Evolutionary conservation across 2,329 filamentous ascomycete genomes (phyloP).

Genomic region (Aphanoascus verrucosus): DNA sequence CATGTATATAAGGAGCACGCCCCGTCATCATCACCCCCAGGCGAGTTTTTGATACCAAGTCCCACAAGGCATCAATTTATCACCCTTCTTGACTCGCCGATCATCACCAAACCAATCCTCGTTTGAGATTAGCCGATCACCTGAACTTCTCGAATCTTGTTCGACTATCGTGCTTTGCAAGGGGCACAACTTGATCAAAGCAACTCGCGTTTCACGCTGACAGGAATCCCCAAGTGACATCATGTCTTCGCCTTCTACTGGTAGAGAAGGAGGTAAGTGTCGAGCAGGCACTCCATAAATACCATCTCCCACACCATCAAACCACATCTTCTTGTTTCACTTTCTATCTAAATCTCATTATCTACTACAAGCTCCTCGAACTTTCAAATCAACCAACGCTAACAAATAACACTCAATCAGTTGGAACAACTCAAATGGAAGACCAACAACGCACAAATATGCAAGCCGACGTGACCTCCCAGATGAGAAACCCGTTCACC

Average conservation of each 20-base stretch:
- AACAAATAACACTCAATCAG: slow-evolving; percentile 1
- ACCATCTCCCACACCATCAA: background rate
- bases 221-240: background rate
- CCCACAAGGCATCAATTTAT: background rate
- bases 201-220: background rate
- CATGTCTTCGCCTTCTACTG: slow-evolving; percentile 5
- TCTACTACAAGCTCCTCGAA: background rate
- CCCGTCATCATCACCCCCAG: background rate
- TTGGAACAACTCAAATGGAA: slow-evolving; percentile 4
- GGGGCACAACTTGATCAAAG: background rate
- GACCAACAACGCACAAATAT: background rate
- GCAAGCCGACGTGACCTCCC: background rate
- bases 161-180: background rate
- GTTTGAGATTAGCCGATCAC: background rate
- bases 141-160: background rate
- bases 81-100: background rate
- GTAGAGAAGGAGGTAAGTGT: slow-evolving; percentile 3
- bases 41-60: background rate
- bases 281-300: background rate
- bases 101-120: background rate
- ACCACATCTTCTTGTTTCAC: background rate
- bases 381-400: background rate
- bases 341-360: background rate
- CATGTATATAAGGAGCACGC: too few relatives aligned
- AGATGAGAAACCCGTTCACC: slow-evolving; percentile 9